phyloP scores from a whole-genome alignment of 2,329 filamentous ascomycete species.

The Coniella lustricola region DNA sequence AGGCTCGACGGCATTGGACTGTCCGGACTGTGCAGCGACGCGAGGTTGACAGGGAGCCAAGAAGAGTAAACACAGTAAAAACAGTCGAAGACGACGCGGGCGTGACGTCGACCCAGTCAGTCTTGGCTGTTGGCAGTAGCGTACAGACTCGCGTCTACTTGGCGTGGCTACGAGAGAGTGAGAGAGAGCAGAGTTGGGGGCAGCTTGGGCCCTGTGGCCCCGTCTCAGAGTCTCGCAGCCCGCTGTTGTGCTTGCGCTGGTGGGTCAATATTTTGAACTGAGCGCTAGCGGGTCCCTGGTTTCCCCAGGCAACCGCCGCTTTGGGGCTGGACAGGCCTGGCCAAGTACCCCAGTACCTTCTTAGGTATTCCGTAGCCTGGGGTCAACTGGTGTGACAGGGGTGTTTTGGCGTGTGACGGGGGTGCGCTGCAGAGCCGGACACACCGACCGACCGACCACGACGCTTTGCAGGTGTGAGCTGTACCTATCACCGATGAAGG shows the following conservation, averaged over 20 bases:
- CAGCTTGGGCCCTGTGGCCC: no score
- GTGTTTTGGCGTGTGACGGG: no score
- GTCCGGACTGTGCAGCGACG: not conserved
- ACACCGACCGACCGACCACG: not conserved
- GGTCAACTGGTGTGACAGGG: no score
- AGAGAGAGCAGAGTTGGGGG: no score
- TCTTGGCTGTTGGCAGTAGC: no score
- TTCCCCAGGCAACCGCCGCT: not conserved
- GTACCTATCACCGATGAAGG: not conserved
- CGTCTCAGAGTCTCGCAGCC: not conserved
- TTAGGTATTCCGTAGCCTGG: no score
- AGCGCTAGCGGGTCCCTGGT: not conserved
- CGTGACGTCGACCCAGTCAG: constrained; percentile 1
- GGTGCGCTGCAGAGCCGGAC: not conserved
- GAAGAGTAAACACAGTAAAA: no score
- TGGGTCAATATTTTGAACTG: constrained; percentile 4
- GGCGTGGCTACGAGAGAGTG: no score
- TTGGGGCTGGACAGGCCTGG: no score
- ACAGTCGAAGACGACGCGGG: not conserved
- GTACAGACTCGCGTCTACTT: no score
- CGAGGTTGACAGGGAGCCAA: no score
- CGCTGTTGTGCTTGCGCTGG: not conserved
- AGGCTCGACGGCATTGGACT: not conserved
- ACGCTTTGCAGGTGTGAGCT: not conserved
- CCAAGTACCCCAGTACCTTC: no score